phyloP scores from a whole-genome alignment of 768 basidiomycete species.

The Lanmaoa rubissima region DNA sequence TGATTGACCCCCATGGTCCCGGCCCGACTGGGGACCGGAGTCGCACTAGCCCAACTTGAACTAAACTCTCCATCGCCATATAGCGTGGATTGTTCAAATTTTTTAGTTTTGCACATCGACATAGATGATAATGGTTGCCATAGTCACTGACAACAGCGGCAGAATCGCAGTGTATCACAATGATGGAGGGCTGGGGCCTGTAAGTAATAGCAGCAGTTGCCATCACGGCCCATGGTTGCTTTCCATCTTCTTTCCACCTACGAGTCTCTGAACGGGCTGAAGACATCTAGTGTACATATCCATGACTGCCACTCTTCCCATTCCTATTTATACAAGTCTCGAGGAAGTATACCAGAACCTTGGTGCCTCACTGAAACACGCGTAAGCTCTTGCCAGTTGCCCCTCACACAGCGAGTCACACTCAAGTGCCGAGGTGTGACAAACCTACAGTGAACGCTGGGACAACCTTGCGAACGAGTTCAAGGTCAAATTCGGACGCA shows the following conservation, averaged over 20 bases:
- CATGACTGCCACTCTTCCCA: constrained; percentile 56
- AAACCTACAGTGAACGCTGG: constrained; percentile 48
- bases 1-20: too few relatives aligned
- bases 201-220: too few relatives aligned
- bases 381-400: constrained; percentile 28
- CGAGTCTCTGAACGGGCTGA: background rate
- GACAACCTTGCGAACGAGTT: constrained; percentile 61
- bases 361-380: constrained; percentile 54
- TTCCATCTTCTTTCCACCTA: background rate
- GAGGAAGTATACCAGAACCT: constrained; percentile 53
- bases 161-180: too few relatives aligned
- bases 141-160: too few relatives aligned
- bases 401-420: too few relatives aligned
- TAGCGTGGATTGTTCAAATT: too few relatives aligned
- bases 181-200: too few relatives aligned
- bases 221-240: background rate
- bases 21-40: too few relatives aligned
- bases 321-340: constrained; percentile 62
- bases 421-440: background rate
- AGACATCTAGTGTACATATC: background rate
- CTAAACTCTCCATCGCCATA: too few relatives aligned
- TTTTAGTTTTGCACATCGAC: too few relatives aligned
- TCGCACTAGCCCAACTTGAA: too few relatives aligned
- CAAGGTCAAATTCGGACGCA: constrained; percentile 58
- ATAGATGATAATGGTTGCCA: too few relatives aligned